Evolutionary conservation across 768 basidiomycete genomes (phyloP).

Genomic region (Mycena chlorophos): DNA sequence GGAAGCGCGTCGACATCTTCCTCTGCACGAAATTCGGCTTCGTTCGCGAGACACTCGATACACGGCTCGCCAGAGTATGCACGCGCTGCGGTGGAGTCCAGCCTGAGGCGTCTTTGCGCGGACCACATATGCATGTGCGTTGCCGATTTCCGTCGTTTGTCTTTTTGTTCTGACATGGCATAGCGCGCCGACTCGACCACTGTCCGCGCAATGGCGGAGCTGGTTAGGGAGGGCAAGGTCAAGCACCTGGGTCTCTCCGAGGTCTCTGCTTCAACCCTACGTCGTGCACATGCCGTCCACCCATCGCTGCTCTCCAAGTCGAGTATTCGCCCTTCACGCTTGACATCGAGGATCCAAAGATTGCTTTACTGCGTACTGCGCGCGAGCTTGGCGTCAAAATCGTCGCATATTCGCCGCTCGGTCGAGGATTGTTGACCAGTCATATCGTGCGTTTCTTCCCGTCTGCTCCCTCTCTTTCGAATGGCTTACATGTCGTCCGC

Average conservation of each 20-base stretch:
- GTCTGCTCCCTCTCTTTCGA: background rate
- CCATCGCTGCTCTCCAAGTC: conserved; percentile 36
- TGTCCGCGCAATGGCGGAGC: conserved; percentile 7
- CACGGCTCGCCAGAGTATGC: conserved; percentile 33
- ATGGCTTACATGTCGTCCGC: too few relatives aligned
- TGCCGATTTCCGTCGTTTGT: background rate
- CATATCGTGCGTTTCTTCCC: conserved; percentile 28
- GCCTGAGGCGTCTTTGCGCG: conserved; percentile 33
- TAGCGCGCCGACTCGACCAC: conserved; percentile 16
- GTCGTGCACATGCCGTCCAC: conserved; percentile 36
- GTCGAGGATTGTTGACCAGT: conserved; percentile 39
- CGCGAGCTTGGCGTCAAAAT: too few relatives aligned
- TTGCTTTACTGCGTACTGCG: conserved; percentile 30
- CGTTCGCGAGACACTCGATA: conserved; percentile 15
- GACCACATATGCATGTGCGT: conserved; percentile 29
- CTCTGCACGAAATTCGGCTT: conserved; percentile 50
- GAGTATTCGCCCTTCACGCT: conserved; percentile 37
- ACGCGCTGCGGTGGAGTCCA: conserved; percentile 28
- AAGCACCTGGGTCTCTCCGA: conserved; percentile 41
- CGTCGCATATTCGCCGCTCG: too few relatives aligned
- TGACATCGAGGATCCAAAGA: conserved; percentile 30
- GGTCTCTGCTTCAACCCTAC: too few relatives aligned
- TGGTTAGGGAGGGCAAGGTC: conserved; percentile 31
- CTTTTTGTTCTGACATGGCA: background rate
- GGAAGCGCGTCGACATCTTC: too few relatives aligned